Evolutionary conservation across 2,329 filamentous ascomycete genomes (phyloP).

Genomic region (Xylariaceae sp.): DNA sequence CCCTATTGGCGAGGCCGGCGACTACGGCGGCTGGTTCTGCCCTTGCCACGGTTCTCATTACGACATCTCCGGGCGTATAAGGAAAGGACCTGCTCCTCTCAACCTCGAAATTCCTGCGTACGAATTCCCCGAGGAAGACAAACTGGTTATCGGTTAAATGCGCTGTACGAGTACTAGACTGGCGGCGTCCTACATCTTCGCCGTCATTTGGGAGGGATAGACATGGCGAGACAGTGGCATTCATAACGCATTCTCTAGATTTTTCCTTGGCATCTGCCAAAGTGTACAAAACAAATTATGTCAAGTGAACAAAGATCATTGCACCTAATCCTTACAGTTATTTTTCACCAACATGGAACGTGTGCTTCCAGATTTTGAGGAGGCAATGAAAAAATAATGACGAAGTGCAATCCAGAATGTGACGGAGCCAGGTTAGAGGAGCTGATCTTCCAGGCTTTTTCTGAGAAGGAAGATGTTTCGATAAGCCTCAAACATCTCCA

Average conservation of each 20-base stretch:
- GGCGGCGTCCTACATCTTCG: conserved; percentile 26
- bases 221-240: conserved; percentile 40
- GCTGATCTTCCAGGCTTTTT: conserved; percentile 2
- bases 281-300: conserved; percentile 43
- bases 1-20: conserved; percentile 97
- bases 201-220: conserved; percentile 35
- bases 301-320: conserved; percentile 38
- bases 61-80: conserved; percentile 98
- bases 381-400: conserved; percentile 4
- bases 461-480: background rate
- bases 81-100: conserved; percentile 94
- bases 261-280: conserved; percentile 38
- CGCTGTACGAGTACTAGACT: conserved; percentile 43
- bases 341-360: conserved; percentile 9
- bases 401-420: conserved; percentile 1
- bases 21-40: conserved; percentile 99
- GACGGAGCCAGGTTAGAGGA: conserved; percentile 7
- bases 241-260: conserved; percentile 41
- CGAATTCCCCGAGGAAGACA: conserved; percentile 89
- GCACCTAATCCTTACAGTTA: conserved; percentile 15
- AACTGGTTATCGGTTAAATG: conserved; percentile 87
- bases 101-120: conserved; percentile 96
- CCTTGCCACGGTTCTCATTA: conserved; percentile 99
- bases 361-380: conserved; percentile 9
- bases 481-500: conserved; percentile 2